phyloP scores from a whole-genome alignment of 805 yeast genomes.

The Blastobotrys chiropterorum region DNA sequence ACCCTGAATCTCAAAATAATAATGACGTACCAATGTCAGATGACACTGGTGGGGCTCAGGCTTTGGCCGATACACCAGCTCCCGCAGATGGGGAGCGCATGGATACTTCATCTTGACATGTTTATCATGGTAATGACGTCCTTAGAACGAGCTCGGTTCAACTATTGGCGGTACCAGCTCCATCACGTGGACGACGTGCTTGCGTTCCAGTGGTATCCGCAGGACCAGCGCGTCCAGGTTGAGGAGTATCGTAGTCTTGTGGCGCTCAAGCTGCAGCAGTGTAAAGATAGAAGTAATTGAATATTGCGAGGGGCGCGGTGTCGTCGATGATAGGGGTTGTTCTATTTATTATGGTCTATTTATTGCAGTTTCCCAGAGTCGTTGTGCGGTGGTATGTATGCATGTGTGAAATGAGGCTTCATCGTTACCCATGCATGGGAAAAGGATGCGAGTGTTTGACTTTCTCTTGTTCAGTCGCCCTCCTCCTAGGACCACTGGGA shows the following conservation, averaged over 20 bases:
- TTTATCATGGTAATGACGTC: not conserved
- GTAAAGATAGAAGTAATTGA: not conserved
- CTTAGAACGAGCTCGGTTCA: not conserved
- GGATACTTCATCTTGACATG: not conserved
- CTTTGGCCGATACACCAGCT: not conserved
- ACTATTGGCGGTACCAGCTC: not conserved
- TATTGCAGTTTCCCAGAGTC: too few species aligned
- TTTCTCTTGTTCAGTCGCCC: too few species aligned
- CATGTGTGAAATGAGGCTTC: too few species aligned
- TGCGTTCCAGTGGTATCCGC: not conserved
- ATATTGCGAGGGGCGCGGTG: not conserved
- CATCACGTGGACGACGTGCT: not conserved
- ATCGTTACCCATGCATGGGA: too few species aligned
- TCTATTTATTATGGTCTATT: too few species aligned
- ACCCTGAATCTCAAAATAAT: not conserved
- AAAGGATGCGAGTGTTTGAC: too few species aligned
- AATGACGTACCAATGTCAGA: not conserved
- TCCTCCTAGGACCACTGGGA: too few species aligned
- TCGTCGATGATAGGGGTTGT: too few species aligned
- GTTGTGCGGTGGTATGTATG: too few species aligned
- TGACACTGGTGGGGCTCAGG: not conserved
- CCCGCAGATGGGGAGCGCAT: not conserved
- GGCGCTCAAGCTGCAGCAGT: not conserved
- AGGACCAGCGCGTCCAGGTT: not conserved
- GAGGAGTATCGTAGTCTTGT: not conserved